phyloP scores from a whole-genome alignment of 2,329 filamentous ascomycete species.

The Sclerotiophoma versabilis region DNA sequence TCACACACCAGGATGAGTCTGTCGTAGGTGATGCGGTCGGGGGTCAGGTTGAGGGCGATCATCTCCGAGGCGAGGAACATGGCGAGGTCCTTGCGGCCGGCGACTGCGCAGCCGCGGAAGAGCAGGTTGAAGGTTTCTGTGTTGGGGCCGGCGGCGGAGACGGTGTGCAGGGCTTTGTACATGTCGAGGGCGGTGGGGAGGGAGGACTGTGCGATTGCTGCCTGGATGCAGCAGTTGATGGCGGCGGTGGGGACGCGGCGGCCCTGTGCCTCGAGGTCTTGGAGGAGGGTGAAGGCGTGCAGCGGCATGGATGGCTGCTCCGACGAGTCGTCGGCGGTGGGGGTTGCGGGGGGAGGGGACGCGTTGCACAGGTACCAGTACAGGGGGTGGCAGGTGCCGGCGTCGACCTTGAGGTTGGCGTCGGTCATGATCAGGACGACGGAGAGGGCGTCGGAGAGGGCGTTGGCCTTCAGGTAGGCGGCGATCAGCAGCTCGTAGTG shows the following conservation, averaged over 20 bases:
- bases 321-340: background rate
- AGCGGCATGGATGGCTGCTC: conserved; percentile 50
- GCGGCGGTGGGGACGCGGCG: conserved; percentile 60
- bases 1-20: conserved; percentile 66
- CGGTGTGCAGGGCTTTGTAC: conserved; percentile 66
- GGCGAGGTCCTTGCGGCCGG: conserved; percentile 59
- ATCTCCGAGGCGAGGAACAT: conserved; percentile 71
- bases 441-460: conserved; percentile 71
- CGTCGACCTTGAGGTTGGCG: conserved; percentile 64
- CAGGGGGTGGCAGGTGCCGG: conserved; percentile 69
- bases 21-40: conserved; percentile 68
- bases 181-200: conserved; percentile 63
- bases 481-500: conserved; percentile 85
- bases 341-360: background rate
- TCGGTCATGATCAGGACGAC: conserved; percentile 77
- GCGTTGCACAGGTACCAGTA: conserved; percentile 61
- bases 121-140: conserved; percentile 69
- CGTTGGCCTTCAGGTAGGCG: conserved; percentile 67
- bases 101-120: conserved; percentile 57
- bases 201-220: conserved; percentile 53
- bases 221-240: conserved; percentile 62
- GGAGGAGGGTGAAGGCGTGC: conserved; percentile 64
- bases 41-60: conserved; percentile 61
- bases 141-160: conserved; percentile 55
- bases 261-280: conserved; percentile 59